Evolutionary conservation across 371 early-diverging fungal species (phyloP).

Genomic region (Mortierella sp.): DNA sequence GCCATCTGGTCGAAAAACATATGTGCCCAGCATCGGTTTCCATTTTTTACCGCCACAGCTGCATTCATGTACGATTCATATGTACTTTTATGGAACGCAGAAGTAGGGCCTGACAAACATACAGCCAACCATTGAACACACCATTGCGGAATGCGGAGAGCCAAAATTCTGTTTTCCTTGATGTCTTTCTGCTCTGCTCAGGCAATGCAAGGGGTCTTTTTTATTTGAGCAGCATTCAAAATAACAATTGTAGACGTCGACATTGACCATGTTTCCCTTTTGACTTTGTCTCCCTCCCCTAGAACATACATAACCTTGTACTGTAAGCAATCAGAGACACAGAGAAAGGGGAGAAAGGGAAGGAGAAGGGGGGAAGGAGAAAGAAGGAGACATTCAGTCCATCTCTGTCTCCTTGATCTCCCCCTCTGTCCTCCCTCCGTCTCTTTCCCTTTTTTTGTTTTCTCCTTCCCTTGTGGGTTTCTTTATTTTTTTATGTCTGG

Average conservation of each 20-base stretch:
- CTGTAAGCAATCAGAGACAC: background rate
- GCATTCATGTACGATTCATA: background rate
- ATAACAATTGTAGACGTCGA: background rate
- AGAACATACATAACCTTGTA: background rate
- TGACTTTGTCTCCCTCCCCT: background rate
- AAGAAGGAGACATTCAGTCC: no score
- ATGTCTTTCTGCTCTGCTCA: background rate
- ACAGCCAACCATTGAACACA: background rate
- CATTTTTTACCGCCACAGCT: background rate
- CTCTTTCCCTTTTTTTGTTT: background rate
- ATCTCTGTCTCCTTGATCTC: no score
- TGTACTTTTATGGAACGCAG: conserved; percentile 1
- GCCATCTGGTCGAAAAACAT: no score
- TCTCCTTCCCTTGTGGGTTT: background rate
- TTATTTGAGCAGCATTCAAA: background rate
- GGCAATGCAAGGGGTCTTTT: background rate
- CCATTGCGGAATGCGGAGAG: conserved; percentile 3
- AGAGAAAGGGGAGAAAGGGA: background rate
- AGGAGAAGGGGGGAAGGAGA: no score
- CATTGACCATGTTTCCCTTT: background rate
- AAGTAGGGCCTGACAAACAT: background rate
- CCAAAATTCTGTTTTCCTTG: background rate
- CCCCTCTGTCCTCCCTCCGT: background rate
- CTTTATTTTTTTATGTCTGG: background rate
- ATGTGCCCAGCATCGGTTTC: no score